Evolutionary conservation across 495 filamentous ascomycete species (phyloP), one percentile per base, ranked within the genome.

Genomic region (Neurospora sp.): DNA sequence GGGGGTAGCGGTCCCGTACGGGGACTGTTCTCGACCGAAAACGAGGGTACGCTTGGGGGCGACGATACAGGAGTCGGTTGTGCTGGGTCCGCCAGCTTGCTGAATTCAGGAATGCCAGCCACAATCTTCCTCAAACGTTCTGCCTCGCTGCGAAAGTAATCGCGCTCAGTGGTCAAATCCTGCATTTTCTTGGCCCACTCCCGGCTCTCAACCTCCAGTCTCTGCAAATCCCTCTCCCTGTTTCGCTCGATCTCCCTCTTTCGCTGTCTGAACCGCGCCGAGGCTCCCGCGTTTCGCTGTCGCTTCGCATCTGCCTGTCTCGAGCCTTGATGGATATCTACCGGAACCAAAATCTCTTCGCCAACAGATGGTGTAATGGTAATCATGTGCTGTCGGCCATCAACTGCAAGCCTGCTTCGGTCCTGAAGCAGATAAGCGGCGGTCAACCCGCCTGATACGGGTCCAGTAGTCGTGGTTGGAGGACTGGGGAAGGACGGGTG

Each of bases 231-330:
- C 40, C 92, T 85, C 76, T 91, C 88, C 73, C 89, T 85, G 77
- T 94, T 91, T 76, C 88, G 87, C 81, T 98, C 95, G 77, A 93
- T 94, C 77, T 96, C 91, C 81, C 98, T 98, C 76, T 92, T 89
- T 71, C 95, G 88, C 78, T 92, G 90, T 72, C 96, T 90, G 77
- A 98, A 98, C 54, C 96, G 85, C 73, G 94, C 90, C 48, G 94
- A 97, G 9, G 96, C 96, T 62, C 93, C 93, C 70, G 96, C 97
- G 79, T 99, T 99, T 48, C 94, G 91, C 83, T 93, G 93, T 70
- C 93, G 87, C 82, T 97, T 98, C 83, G 97, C 93, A 75, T 96
- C 93, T 76, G 93, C 92, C 75, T 90, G 90, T 75, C 91, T 93
- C 73, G 92, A 97, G 27, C 90, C 94, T 74, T 91, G 90, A 74